Evolutionary conservation across 2,329 filamentous ascomycete species (phyloP), one percentile per base, ranked within the genome.

Genomic region (Epichloe hybrida): DNA sequence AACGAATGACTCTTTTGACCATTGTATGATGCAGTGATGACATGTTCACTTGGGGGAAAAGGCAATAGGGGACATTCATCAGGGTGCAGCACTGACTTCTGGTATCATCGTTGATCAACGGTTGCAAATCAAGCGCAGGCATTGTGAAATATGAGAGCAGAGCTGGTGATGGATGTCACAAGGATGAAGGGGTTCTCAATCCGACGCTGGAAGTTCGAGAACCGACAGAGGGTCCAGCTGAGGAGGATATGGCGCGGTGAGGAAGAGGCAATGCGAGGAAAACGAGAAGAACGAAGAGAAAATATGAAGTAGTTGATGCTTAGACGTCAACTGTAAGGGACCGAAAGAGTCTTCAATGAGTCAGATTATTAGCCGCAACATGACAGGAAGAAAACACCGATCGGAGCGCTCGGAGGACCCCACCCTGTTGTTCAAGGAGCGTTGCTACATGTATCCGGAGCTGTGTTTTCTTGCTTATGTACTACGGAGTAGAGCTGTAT

Each of bases 41-140:
- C 17, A 17, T 17, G 17, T 17, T 17, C 17, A 17, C 17, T 17
- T 17, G 17, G 17, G 17, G 17, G 17, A n/a, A 21, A n/a, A 17
- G 44, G 44, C n/a, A 31, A 15, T 17, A 11, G 41, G 13, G 9
- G 12, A 44, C 12, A 31, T 12, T 4, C 20, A 12, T 21, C 36
- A 2, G 3, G 23, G 31, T 38, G 40, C 17, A 40, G 53, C 15
- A 66, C 67, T 67, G 48, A 69, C 67, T 63, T 66, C 67, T 64
- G 49, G 66, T 68, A 53, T 76, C 72, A 61, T 76, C 73, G 48
- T 71, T 68, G 53, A 65, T 64, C 53, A 70, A 64, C 50, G 69
- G 64, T 51, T 62, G 60, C 60, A 69, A 66, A 47, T 71, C 66
- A 54, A 66, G 57, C 58, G 66, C 67, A 53, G 71, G 64, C 71